Evolutionary conservation across 2,329 filamentous ascomycete species (phyloP), one percentile per base, ranked within the genome.

Genomic region (Colletotrichum theobromicola): DNA sequence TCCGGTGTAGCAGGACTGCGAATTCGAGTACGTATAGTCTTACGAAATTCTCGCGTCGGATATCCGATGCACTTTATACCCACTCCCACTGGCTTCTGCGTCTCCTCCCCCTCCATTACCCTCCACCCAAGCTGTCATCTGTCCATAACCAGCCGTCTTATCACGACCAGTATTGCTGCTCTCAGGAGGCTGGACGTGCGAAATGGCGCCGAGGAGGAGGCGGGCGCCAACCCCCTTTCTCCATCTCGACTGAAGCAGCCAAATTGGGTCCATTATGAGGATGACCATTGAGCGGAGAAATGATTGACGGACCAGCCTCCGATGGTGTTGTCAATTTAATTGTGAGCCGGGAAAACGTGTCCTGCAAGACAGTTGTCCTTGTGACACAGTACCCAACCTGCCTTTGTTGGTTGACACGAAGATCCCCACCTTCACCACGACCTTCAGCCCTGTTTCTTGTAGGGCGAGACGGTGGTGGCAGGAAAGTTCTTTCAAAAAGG

Each of bases 151-250:
- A 65, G 26, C 13, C n/a, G 34, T 61, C 21, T 34, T 62, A 61
- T 13, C 8, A 13, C 7, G 15, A 16, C 4, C 46, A 28, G 21
- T 24, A 67, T 30, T 50, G 21, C 46, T 50, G 13, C 15, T 15
- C 30, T 24, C 32, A 63, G 37, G 53, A 63, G 26, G 34, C 46
- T 67, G 62, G 34, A 67, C 24, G 34, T 57, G 32, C 35, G 42
- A 46, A 26, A 42, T 42, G 5, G 13, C 34, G 34, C 55, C 62
- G 67, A 63, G 53, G 21, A 12, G 26, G 6, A 35, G 46, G 34
- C 62, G 63, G 28, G 68, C 57, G 55, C 34, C 46, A 63, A n/a
- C 68, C 68, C 72, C 69, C 30, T 63, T 72, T 68, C 53, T 42
- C 34, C 55, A 57, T 55, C 13, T 35, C 6, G 24, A 50, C 13